Evolutionary conservation across 2,329 filamentous ascomycete genomes (phyloP), one percentile per base, ranked within the genome.

Genomic region (Penicillium digitatum): DNA sequence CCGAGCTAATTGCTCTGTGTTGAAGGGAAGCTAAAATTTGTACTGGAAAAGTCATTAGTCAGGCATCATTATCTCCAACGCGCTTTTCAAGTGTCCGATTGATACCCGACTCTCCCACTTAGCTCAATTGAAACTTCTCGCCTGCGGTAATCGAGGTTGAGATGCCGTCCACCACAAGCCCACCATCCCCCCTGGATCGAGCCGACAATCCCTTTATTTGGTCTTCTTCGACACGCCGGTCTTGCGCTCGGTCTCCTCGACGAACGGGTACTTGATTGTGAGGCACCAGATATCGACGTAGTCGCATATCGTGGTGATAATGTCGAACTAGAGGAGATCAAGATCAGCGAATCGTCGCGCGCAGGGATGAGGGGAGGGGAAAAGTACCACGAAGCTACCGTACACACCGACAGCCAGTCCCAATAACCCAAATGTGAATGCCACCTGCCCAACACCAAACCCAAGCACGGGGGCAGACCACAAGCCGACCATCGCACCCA

Each of bases 251-350:
- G 60, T 60, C 42, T 68, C 72, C 53, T 79, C 77, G 34, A 78
- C 70, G 57, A 80, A 79, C 0, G 84, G 84, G 66, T 97, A 87
- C 82, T 99, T 99, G 77, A 99, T 99, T 1, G 89, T 95, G 71
- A 99, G 79, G 71, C 94, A 99, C 90, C 91, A 97, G 63, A 99
- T 99, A 71, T 99, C 94, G 58, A 97, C 81, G 72, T 95, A 96
- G 72, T 99, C 94, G 76, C 94, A 99, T 65, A 99, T 97, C 29
- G 90, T 95, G 56, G 94, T 90, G 63, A 99, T 96, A 54, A 97
- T 92, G 71, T 97, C 94, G 31, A 95, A 74, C 79, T 81, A 54
- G 22, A 39, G 34, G 27, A 31, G 18, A 24, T 42, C 8, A 51
- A 37, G 6, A 27, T 51, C 18, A 57, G 50, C 42, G 27, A 29